Evolutionary conservation across 495 filamentous ascomycete genomes (phyloP).

Genomic region (Apiosordaria backusii): DNA sequence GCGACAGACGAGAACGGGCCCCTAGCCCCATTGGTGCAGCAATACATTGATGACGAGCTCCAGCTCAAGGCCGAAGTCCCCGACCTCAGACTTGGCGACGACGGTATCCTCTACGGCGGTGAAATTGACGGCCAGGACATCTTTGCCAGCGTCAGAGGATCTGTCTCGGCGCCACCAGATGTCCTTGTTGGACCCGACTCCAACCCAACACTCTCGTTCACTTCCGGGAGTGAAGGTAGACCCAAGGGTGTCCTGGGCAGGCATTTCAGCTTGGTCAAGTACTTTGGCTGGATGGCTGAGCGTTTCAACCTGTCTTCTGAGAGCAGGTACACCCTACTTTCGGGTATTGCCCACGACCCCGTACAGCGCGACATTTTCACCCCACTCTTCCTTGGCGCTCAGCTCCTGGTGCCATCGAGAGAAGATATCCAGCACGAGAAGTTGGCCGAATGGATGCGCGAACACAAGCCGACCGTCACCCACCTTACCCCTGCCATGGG

Average conservation of each 20-base stretch:
- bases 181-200: conserved; percentile 89
- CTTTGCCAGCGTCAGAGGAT: conserved; percentile 50
- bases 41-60: conserved; percentile 72
- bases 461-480: conserved; percentile 74
- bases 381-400: conserved; percentile 81
- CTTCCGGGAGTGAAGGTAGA: conserved; percentile 80
- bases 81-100: conserved; percentile 65
- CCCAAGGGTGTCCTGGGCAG: conserved; percentile 73
- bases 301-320: conserved; percentile 69
- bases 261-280: conserved; percentile 83
- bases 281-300: conserved; percentile 90
- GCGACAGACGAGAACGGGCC: conserved; percentile 72
- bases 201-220: conserved; percentile 78
- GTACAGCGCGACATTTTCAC: conserved; percentile 94
- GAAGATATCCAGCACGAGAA: conserved; percentile 88
- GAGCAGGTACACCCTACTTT: conserved; percentile 80
- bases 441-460: conserved; percentile 87
- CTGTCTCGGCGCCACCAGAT: conserved; percentile 58
- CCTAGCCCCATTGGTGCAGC: conserved; percentile 63
- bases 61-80: conserved; percentile 73
- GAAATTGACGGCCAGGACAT: conserved; percentile 61
- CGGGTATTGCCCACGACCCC: conserved; percentile 84
- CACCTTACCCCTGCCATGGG: conserved; percentile 97
- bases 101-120: conserved; percentile 73
- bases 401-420: conserved; percentile 73